Conservation (phyloP, 306 rosid species). For the Benincasa hispida region DNA sequence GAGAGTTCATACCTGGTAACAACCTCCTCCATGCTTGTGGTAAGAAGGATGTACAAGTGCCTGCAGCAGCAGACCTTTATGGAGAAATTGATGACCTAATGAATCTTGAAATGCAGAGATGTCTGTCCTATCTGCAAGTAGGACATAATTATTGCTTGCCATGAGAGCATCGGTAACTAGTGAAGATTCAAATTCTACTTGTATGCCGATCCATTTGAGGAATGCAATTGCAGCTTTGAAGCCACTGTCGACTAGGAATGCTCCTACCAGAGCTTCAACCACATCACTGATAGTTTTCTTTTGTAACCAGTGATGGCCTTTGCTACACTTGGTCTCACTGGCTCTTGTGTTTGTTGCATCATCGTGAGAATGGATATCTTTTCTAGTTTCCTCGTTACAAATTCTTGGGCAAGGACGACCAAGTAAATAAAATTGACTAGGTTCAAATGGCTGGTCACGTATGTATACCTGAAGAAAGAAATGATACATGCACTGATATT, state of each 20-base stretch:
- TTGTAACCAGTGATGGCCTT: conserved; percentile 82
- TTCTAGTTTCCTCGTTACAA: conserved; percentile 45
- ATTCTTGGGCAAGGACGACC: conserved; percentile 63
- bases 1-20: conserved; percentile 59
- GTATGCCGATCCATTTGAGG: conserved; percentile 82
- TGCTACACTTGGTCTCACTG: conserved; percentile 42
- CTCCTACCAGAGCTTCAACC: conserved; percentile 91
- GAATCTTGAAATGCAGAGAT: conserved; percentile 42
- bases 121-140: conserved; percentile 40
- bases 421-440: conserved; percentile 59
- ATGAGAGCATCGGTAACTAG: conserved; percentile 40
- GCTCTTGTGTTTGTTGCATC: conserved; percentile 15
- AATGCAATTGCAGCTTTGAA: conserved; percentile 76
- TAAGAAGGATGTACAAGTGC: conserved; percentile 92
- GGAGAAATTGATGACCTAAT: conserved; percentile 51
- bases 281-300: conserved; percentile 75
- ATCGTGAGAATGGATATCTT: conserved; percentile 29
- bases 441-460: conserved; percentile 66
- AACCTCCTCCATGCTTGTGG: conserved; percentile 80
- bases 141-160: conserved; percentile 44
- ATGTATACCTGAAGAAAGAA: conserved; percentile 54
- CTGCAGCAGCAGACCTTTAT: conserved; percentile 74
- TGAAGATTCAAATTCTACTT: conserved; percentile 51
- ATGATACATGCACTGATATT: background rate
- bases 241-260: conserved; percentile 89